Conservation (phyloP, 2,329 filamentous ascomycete species). For the Pseudofabraea citricarpa region DNA sequence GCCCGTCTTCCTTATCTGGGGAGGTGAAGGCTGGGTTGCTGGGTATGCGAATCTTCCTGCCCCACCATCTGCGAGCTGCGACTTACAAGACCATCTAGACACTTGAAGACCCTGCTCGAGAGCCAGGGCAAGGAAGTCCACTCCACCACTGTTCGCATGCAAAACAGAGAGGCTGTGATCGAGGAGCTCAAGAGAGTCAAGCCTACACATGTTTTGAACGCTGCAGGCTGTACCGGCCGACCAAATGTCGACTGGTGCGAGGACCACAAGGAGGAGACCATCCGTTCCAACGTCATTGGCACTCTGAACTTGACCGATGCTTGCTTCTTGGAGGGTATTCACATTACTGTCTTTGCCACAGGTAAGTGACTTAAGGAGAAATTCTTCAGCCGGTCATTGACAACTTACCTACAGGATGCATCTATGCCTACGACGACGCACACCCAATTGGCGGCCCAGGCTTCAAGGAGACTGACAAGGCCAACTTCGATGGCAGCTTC, state of each 20-base stretch:
- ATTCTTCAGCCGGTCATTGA: background rate
- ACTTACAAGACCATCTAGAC: slow-evolving; percentile 19
- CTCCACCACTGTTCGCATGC: slow-evolving; percentile 60
- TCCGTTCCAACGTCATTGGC: slow-evolving; percentile 63
- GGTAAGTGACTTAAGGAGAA: slow-evolving; percentile 21
- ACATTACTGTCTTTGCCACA: slow-evolving; percentile 62
- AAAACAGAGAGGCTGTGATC: slow-evolving; percentile 53
- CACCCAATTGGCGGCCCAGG: slow-evolving; percentile 57
- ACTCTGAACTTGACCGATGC: slow-evolving; percentile 58
- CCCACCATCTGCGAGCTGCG: background rate
- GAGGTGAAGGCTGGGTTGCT: slow-evolving; percentile 58
- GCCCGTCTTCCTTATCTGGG: slow-evolving; percentile 58
- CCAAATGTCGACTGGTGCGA: slow-evolving; percentile 71
- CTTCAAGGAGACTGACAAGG: slow-evolving; percentile 55
- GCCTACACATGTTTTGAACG: slow-evolving; percentile 64
- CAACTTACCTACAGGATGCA: slow-evolving; percentile 38
- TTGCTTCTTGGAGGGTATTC: slow-evolving; percentile 53
- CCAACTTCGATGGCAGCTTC: slow-evolving; percentile 64
- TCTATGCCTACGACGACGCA: slow-evolving; percentile 58
- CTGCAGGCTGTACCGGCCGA: slow-evolving; percentile 60
- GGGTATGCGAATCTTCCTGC: too few species aligned
- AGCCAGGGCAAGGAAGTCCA: slow-evolving; percentile 55
- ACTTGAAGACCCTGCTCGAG: slow-evolving; percentile 54
- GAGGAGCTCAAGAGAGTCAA: slow-evolving; percentile 51
- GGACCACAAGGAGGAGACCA: slow-evolving; percentile 62